phyloP scores from a whole-genome alignment of 495 filamentous ascomycete species.

The Neurospora sp. region DNA sequence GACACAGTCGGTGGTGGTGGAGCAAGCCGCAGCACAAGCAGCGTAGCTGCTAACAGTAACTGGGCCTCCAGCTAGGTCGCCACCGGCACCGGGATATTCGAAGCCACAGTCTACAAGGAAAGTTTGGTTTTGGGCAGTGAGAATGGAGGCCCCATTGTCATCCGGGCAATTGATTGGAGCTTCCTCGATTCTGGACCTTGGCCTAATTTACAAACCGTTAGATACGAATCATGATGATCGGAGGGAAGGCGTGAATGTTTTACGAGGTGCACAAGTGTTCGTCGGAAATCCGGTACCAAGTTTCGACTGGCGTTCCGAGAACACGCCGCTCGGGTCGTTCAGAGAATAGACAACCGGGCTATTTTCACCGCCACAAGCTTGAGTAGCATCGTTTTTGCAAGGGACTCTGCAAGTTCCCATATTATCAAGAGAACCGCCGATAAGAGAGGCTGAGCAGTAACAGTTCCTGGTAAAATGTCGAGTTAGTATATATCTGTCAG shows the following conservation, averaged over 20 bases:
- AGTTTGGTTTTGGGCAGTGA: neutral
- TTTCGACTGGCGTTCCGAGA: neutral
- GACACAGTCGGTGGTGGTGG: neutral
- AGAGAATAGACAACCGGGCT: neutral
- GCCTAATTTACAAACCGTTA: neutral
- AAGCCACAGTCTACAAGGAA: neutral
- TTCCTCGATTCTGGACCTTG: neutral
- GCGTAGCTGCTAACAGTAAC: neutral
- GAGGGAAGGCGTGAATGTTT: neutral
- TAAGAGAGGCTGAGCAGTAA: neutral
- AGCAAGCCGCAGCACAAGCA: neutral
- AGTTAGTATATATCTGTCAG: neutral
- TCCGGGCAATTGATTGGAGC: neutral
- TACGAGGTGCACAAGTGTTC: neutral
- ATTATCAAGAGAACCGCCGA: neutral
- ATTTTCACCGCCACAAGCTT: neutral
- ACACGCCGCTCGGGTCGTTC: neutral
- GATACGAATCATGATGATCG: neutral
- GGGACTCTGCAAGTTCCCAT: conserved; percentile 3
- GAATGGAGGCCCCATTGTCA: neutral
- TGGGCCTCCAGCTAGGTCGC: neutral
- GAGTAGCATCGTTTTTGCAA: neutral
- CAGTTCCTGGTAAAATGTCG: neutral
- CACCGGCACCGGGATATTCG: neutral
- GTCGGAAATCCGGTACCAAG: neutral